These are phyloP conservation scores for Penicillium nucicola DNA, from an alignment of 495 filamentous ascomycete species.

Conservation along the genomic window DNA sequence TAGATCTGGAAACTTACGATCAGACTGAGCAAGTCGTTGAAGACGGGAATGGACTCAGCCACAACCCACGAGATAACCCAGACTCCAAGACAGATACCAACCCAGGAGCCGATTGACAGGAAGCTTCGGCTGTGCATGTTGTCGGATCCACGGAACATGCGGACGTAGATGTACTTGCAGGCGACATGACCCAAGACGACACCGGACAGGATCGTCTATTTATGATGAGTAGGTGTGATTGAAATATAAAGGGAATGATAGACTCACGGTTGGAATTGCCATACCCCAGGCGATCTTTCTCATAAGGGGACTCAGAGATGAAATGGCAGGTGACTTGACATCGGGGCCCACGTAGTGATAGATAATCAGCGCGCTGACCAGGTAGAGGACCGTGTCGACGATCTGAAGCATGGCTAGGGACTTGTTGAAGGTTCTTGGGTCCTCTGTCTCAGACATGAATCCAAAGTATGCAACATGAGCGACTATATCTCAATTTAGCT, in stretches of 20 bases:
- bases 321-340: conserved; percentile 70
- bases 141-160: conserved; percentile 54
- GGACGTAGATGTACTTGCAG: conserved; percentile 63
- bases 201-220: conserved; percentile 34
- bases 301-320: conserved; percentile 56
- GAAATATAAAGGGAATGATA: neutral
- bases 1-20: conserved; percentile 27
- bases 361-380: conserved; percentile 44
- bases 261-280: conserved; percentile 62
- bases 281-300: conserved; percentile 72
- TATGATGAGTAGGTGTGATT: neutral
- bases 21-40: conserved; percentile 60
- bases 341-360: conserved; percentile 68
- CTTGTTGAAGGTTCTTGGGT: conserved; percentile 61
- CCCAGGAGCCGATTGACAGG: conserved; percentile 49
- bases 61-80: conserved; percentile 68
- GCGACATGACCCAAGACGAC: conserved; percentile 61
- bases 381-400: conserved; percentile 63
- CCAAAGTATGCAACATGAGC: conserved; percentile 70
- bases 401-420: conserved; percentile 61
- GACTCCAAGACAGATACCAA: conserved; percentile 50
- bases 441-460: conserved; percentile 73
- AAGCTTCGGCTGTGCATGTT: conserved; percentile 55
- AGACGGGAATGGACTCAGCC: conserved; percentile 70
- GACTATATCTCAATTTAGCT: conserved; percentile 33